Percentiles rank a stretch among this genome's conserved stretches.
These are phyloP conservation scores for Aspergillus fumigatus DNA, from an alignment of 2,329 filamentous ascomycete genomes.

Conservation along the genomic window DNA sequence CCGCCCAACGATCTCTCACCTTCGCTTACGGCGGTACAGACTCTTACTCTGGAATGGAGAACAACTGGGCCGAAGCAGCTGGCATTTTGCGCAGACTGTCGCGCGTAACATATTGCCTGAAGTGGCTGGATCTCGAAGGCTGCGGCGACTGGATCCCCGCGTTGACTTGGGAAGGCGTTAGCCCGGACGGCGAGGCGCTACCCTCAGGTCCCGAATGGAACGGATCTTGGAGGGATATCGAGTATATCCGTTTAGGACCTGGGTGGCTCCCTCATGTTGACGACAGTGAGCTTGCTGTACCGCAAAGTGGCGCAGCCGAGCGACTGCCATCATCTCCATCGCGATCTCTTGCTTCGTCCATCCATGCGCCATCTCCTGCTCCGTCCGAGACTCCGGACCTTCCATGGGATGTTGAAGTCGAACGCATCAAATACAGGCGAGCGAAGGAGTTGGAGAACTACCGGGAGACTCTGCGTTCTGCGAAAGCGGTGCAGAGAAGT, in stretches of 20 bases:
- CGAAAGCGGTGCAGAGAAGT: slow-evolving; percentile 28
- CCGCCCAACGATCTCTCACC: slow-evolving; percentile 35
- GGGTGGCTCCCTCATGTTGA: slow-evolving; percentile 35
- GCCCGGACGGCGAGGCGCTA: slow-evolving; percentile 24
- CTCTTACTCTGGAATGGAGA: slow-evolving; percentile 50
- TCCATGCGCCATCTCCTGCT: slow-evolving; percentile 17
- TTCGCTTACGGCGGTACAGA: slow-evolving; percentile 49
- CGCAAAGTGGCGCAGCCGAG: neutral
- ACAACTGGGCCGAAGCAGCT: slow-evolving; percentile 54
- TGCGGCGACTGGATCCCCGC: slow-evolving; percentile 54
- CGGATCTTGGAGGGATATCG: slow-evolving; percentile 42
- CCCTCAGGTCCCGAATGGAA: slow-evolving; percentile 42
- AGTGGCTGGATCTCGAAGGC: slow-evolving; percentile 60
- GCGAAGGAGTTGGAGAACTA: slow-evolving; percentile 30
- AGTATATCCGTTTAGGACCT: slow-evolving; percentile 39
- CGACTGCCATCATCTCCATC: neutral
- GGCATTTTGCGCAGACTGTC: slow-evolving; percentile 54
- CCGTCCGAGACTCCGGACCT: slow-evolving; percentile 6
- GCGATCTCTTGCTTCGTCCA: slow-evolving; percentile 17
- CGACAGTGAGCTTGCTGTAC: slow-evolving; percentile 7
- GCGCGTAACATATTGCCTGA: slow-evolving; percentile 52
- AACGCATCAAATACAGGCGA: slow-evolving; percentile 28
- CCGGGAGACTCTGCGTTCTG: slow-evolving; percentile 21
- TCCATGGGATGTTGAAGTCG: slow-evolving; percentile 30
- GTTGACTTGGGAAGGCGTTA: slow-evolving; percentile 41